phyloP scores from a whole-genome alignment of 2,329 filamentous ascomycete species.

The Cladosporium sp. region DNA sequence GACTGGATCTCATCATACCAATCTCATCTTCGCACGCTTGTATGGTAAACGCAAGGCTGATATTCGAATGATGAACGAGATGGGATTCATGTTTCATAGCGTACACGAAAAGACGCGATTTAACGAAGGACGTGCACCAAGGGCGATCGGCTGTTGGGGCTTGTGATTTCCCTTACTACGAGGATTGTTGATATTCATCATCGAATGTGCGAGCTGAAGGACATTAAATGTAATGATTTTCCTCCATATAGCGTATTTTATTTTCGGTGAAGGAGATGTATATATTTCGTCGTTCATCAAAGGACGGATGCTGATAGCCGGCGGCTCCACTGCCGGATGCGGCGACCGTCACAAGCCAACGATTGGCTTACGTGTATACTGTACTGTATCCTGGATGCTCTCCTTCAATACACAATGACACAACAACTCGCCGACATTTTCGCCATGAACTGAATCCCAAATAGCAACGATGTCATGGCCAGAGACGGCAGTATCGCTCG shows the following conservation, averaged over 20 bases:
- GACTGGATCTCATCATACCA: slow-evolving; percentile 42
- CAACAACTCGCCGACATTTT: neutral
- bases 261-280: too few species aligned
- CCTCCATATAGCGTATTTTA: too few species aligned
- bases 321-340: neutral
- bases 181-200: too few species aligned
- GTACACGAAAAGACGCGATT: too few species aligned
- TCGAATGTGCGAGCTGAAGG: too few species aligned
- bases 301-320: too few species aligned
- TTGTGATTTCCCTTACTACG: slow-evolving; percentile 44
- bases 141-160: slow-evolving; percentile 33
- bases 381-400: neutral
- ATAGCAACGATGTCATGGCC: slow-evolving; percentile 34
- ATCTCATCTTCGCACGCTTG: too few species aligned
- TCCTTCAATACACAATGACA: neutral
- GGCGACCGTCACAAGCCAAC: neutral
- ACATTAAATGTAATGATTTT: too few species aligned
- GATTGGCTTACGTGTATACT: slow-evolving; percentile 6
- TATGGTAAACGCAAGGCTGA: slow-evolving; percentile 40
- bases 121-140: too few species aligned
- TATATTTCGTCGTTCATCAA: too few species aligned
- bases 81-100: too few species aligned
- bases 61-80: too few species aligned
- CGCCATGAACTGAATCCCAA: slow-evolving; percentile 2
- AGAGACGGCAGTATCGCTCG: slow-evolving; percentile 26